phyloP scores from a whole-genome alignment of 2,329 filamentous ascomycete genomes.

The Huntiella savannae region DNA sequence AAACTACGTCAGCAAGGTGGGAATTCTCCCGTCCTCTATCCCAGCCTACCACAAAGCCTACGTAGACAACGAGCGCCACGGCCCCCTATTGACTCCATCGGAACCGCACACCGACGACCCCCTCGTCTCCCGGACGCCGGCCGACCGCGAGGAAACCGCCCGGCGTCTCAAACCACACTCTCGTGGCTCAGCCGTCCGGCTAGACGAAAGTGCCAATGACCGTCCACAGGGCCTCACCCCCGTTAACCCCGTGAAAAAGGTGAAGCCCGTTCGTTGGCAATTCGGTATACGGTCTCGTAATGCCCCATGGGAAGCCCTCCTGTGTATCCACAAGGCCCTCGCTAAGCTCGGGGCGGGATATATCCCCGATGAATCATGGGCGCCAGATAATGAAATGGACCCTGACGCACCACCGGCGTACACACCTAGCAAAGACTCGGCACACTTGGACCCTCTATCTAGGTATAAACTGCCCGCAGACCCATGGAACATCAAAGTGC shows the following conservation, averaged over 20 bases:
- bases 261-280: constrained; percentile 81
- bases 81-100: constrained; percentile 21
- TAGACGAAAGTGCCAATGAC: constrained; percentile 40
- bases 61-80: constrained; percentile 52
- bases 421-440: constrained; percentile 23
- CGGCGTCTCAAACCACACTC: constrained; percentile 74
- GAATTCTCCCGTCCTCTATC: constrained; percentile 76
- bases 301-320: constrained; percentile 78
- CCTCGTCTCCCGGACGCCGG: constrained; percentile 35
- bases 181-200: constrained; percentile 45
- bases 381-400: constrained; percentile 26
- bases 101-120: constrained; percentile 27
- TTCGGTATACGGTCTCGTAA: constrained; percentile 94
- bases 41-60: constrained; percentile 81
- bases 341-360: constrained; percentile 77
- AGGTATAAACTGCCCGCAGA: constrained; percentile 80
- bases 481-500: constrained; percentile 83
- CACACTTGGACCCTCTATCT: constrained; percentile 28
- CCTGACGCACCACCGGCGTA: constrained; percentile 22
- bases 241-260: constrained; percentile 44
- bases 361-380: constrained; percentile 47
- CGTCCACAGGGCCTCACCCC: constrained; percentile 45
- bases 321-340: constrained; percentile 87
- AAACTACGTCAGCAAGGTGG: constrained; percentile 59
- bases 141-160: constrained; percentile 65